Percentiles rank a stretch among this genome's conserved stretches.
Evolutionary conservation across 345 rosid species (phyloP).

Genomic region (Combretum micranthum): DNA sequence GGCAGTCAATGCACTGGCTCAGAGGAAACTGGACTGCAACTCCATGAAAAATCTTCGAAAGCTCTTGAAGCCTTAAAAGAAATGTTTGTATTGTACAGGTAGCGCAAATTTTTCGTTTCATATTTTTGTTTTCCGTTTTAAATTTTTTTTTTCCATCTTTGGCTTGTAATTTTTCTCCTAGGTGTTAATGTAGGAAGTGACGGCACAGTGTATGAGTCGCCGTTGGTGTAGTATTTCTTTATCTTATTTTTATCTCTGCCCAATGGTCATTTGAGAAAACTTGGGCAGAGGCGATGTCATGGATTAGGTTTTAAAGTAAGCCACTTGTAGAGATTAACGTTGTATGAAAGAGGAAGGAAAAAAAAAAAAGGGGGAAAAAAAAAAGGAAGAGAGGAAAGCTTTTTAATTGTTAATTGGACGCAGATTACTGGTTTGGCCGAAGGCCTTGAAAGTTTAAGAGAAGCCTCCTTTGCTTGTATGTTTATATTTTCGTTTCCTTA

Average conservation of each 20-base stretch:
- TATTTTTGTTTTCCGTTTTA: too few relatives aligned
- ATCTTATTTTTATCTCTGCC: constrained; percentile 14
- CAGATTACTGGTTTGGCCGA: constrained; percentile 22
- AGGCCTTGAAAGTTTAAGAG: constrained; percentile 24
- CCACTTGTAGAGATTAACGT: constrained; percentile 24
- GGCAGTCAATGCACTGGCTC: constrained; percentile 89
- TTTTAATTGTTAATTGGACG: constrained; percentile 3
- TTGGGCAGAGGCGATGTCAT: constrained; percentile 8
- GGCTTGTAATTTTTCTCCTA: constrained; percentile 19
- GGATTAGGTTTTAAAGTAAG: constrained; percentile 27
- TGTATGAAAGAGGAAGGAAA: constrained; percentile 9
- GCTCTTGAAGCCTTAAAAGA: constrained; percentile 15
- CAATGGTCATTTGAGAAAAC: constrained; percentile 13
- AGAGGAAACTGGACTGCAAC: constrained; percentile 26
- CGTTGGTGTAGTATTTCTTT: constrained; percentile 18
- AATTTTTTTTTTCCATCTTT: neutral
- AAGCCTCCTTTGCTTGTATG: neutral
- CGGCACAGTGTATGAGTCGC: constrained; percentile 10
- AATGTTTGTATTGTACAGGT: constrained; percentile 29
- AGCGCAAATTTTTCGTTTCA: neutral
- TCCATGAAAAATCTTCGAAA: constrained; percentile 3
- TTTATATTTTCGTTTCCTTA: neutral
- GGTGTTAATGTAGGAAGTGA: constrained; percentile 19
- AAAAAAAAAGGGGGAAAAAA: neutral
- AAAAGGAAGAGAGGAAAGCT: constrained; percentile 6